Conservation (phyloP, 2,329 filamentous ascomycete species). For the Xylaria sp. region DNA sequence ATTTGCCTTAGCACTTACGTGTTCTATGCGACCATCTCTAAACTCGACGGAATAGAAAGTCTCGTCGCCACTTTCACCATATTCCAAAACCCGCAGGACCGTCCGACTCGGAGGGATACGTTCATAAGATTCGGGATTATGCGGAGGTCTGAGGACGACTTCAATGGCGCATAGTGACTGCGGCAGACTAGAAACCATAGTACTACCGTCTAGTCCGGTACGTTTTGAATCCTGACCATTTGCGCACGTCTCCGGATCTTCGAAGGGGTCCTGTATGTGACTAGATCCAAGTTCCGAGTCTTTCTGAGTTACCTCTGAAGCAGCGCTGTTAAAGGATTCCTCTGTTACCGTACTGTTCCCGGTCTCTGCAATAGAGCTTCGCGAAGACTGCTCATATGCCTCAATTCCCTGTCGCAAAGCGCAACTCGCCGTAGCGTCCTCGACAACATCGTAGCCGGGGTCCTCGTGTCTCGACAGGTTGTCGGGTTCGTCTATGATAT, state of each 20-base stretch:
- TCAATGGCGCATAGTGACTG: slow-evolving; percentile 43
- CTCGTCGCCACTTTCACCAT: slow-evolving; percentile 45
- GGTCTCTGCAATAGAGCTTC: background rate
- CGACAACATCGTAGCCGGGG: background rate
- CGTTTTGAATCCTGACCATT: background rate
- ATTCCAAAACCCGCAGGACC: slow-evolving; percentile 52
- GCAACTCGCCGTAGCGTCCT: slow-evolving; percentile 3
- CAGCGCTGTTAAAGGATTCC: background rate
- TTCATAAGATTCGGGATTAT: slow-evolving; percentile 43
- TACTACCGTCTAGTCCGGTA: background rate
- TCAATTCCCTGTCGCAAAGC: slow-evolving; percentile 14
- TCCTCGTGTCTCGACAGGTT: background rate
- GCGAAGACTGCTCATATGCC: background rate
- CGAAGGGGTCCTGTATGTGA: background rate
- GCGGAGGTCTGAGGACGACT: slow-evolving; percentile 45
- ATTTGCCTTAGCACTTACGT: slow-evolving; percentile 52
- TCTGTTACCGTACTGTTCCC: slow-evolving; percentile 1
- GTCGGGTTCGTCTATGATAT: background rate
- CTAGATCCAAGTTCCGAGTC: slow-evolving; percentile 1
- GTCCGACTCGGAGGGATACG: slow-evolving; percentile 49
- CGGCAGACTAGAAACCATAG: slow-evolving; percentile 3
- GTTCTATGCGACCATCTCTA: slow-evolving; percentile 57
- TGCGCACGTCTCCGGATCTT: slow-evolving; percentile 9
- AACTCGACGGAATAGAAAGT: slow-evolving; percentile 55
- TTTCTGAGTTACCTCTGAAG: background rate